These are phyloP conservation scores for Brassica juncea DNA, from an alignment of 345 rosid species.

Conservation along the genomic window DNA sequence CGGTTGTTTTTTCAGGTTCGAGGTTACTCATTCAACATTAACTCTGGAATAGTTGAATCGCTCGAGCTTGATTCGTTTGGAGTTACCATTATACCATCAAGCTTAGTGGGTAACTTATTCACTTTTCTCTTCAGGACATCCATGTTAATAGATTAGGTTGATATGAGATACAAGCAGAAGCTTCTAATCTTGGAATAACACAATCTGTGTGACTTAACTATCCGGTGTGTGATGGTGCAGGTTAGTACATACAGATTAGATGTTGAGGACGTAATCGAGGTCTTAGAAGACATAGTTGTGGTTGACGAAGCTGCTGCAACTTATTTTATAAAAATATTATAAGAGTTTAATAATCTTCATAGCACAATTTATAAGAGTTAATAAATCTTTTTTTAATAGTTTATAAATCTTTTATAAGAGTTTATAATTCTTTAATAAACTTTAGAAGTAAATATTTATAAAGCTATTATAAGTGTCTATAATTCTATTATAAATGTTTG, in stretches of 20 bases:
- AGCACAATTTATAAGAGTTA: too few species aligned
- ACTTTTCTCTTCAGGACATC: neutral
- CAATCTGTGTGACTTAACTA: neutral
- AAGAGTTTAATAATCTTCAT: too few species aligned
- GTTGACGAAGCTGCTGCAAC: constrained; percentile 82
- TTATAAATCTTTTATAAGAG: too few species aligned
- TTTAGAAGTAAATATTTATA: too few species aligned
- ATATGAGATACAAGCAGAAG: constrained; percentile 23
- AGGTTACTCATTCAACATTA: constrained; percentile 76
- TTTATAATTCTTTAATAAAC: too few species aligned
- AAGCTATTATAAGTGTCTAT: too few species aligned
- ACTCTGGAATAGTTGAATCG: constrained; percentile 73
- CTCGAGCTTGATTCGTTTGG: constrained; percentile 93
- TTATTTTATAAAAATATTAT: too few species aligned
- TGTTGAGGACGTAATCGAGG: constrained; percentile 75
- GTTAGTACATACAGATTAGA: constrained; percentile 80
- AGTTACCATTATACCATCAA: constrained; percentile 81
- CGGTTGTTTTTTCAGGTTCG: constrained; percentile 55
- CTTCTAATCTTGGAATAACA: neutral
- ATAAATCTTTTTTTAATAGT: too few species aligned
- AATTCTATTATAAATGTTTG: too few species aligned
- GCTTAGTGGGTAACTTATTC: constrained; percentile 56
- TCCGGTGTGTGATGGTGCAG: constrained; percentile 40
- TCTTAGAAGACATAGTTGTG: constrained; percentile 63
- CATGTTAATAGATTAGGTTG: neutral